Evolutionary conservation across 257 asterid species (phyloP).

Genomic region (Osmanthus fragrans): DNA sequence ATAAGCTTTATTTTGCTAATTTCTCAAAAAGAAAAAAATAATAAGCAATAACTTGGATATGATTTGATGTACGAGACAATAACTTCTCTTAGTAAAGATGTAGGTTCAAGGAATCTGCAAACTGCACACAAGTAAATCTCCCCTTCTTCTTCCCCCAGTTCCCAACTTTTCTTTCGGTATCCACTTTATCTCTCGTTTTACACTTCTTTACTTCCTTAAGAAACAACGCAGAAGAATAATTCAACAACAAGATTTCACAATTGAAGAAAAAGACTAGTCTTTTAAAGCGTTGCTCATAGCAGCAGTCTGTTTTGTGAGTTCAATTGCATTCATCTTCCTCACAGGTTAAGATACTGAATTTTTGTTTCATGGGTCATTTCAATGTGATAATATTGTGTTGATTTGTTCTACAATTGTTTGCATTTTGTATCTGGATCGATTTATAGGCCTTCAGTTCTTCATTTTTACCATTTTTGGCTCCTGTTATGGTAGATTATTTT

Average conservation of each 20-base stretch:
- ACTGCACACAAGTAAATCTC: not conserved
- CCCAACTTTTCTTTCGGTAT: conserved; percentile 17
- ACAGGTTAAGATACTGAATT: conserved; percentile 27
- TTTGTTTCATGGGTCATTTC: not conserved
- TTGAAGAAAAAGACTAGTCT: conserved; percentile 5
- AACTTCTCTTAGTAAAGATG: not conserved
- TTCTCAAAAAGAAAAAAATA: not conserved
- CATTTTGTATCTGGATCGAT: conserved; percentile 13
- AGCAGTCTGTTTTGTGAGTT: conserved; percentile 3
- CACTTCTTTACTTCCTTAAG: conserved; percentile 21
- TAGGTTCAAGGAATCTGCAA: not conserved
- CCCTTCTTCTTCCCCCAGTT: conserved; percentile 6
- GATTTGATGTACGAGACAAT: not conserved
- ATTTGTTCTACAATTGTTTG: conserved; percentile 15
- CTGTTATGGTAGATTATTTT: not conserved
- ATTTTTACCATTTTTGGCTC: not conserved
- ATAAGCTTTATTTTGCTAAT: not conserved
- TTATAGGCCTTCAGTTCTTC: not conserved
- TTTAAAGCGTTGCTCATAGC: conserved; percentile 18
- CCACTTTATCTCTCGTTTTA: not conserved
- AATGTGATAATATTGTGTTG: conserved; percentile 31
- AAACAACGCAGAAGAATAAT: conserved; percentile 16
- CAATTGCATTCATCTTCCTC: conserved; percentile 23
- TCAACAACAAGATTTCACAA: conserved; percentile 7
- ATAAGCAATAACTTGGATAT: not conserved